Conservation (phyloP, 1,284 basidiomycete species). For the Pascua guehoae region DNA sequence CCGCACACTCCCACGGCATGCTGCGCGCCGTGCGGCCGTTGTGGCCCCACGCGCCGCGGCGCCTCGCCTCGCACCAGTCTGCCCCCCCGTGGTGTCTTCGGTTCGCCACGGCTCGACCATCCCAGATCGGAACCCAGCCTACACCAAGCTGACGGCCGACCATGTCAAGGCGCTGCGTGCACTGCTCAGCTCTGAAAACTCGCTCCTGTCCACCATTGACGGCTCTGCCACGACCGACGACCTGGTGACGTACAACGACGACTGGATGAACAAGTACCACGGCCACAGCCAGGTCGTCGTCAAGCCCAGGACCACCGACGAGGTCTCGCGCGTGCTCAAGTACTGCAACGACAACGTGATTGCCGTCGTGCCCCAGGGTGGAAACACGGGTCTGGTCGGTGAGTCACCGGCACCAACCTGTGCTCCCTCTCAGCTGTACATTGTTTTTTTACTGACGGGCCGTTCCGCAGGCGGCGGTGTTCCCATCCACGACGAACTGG, state of each 20-base stretch:
- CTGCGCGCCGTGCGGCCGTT: conserved; percentile 4
- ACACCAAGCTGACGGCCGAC: conserved; percentile 50
- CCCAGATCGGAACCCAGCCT: conserved; percentile 40
- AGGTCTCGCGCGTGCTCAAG: conserved; percentile 82
- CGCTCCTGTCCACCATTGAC: conserved; percentile 53
- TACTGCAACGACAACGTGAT: conserved; percentile 77
- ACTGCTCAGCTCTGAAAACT: conserved; percentile 50
- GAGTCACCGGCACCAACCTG: conserved; percentile 19
- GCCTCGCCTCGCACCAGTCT: background rate
- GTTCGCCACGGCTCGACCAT: conserved; percentile 39
- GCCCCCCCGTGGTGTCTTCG: background rate
- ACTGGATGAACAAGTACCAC: conserved; percentile 97
- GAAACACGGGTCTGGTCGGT: conserved; percentile 92
- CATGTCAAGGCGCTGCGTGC: conserved; percentile 53
- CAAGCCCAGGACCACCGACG: conserved; percentile 79
- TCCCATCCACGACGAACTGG: conserved; percentile 82
- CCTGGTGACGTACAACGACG: conserved; percentile 76
- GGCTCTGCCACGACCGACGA: conserved; percentile 57
- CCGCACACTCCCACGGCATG: conserved; percentile 7
- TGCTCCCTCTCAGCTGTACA: no score
- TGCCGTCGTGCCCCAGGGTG: conserved; percentile 92
- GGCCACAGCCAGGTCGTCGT: conserved; percentile 80
- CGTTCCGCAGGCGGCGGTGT: conserved; percentile 80
- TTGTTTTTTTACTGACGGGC: background rate
- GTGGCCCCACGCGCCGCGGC: conserved; percentile 8